A percentile compares a stretch with the other conserved stretches of the same genome.
Evolutionary conservation across 306 rosid genomes (phyloP).

Genomic region (Canavalia ensiformis): DNA sequence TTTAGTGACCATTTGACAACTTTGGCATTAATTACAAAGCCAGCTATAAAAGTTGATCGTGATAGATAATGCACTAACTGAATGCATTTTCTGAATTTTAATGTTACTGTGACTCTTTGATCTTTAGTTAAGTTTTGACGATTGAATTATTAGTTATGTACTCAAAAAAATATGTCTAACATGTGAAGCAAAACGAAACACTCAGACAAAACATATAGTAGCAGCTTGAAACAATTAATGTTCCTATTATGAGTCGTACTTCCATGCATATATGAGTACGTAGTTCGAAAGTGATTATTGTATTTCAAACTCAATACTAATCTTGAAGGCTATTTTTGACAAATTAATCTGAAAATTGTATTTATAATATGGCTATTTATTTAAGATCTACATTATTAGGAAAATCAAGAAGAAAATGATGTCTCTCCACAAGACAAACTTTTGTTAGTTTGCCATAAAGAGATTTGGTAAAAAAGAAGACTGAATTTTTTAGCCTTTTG

Average conservation of each 20-base stretch:
- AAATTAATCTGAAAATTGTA: neutral
- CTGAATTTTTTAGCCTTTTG: no score
- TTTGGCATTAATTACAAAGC: neutral
- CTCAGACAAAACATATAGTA: neutral
- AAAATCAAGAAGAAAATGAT: no score
- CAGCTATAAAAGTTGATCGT: neutral
- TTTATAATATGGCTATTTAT: no score
- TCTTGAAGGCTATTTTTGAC: slow-evolving; percentile 6
- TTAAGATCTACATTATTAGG: no score
- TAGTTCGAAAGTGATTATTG: neutral
- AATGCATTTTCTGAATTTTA: neutral
- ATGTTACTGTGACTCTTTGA: neutral
- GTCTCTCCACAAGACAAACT: neutral
- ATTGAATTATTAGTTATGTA: neutral
- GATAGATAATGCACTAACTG: neutral
- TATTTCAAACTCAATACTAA: neutral
- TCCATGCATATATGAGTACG: neutral
- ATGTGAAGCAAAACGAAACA: neutral
- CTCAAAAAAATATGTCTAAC: neutral
- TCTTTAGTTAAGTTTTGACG: neutral
- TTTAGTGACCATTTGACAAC: neutral
- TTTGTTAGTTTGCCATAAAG: neutral
- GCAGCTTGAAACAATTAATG: neutral
- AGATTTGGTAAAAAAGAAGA: neutral
- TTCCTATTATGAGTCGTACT: neutral